phyloP scores from a whole-genome alignment of 2,329 filamentous ascomycete species.

The Monascus ruber region DNA sequence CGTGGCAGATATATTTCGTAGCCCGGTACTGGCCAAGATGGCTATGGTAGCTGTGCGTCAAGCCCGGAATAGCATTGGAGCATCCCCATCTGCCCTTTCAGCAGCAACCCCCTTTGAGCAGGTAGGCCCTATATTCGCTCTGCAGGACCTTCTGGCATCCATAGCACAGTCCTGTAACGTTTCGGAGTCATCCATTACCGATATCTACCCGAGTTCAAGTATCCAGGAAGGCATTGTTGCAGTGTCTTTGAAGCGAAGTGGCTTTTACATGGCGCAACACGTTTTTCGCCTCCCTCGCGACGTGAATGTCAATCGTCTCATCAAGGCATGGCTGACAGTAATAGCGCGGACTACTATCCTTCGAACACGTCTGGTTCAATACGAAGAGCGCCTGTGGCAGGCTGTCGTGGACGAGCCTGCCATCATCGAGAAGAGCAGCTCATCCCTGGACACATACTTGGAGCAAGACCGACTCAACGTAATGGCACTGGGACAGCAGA shows the following conservation, averaged over 20 bases:
- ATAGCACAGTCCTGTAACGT: neutral
- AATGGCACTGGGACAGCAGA: too few relatives aligned
- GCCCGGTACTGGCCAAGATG: neutral
- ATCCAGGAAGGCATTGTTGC: neutral
- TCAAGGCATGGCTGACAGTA: neutral
- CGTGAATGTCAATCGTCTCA: neutral
- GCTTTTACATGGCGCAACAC: neutral
- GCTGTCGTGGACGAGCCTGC: neutral
- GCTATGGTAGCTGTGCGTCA: neutral
- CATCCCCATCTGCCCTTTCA: too few relatives aligned
- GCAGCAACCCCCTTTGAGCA: too few relatives aligned
- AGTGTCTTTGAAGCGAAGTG: neutral
- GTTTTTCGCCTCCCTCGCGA: neutral
- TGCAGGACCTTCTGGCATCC: too few relatives aligned
- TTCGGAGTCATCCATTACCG: neutral
- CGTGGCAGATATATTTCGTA: neutral
- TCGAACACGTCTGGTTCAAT: neutral
- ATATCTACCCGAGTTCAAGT: neutral
- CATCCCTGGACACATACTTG: neutral
- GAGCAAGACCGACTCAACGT: too few relatives aligned
- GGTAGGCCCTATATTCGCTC: too few relatives aligned
- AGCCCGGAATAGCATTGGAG: too few relatives aligned
- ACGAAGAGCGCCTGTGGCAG: neutral
- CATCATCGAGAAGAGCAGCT: neutral
- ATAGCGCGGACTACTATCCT: neutral